These are phyloP conservation scores for Musa schizocarpa DNA, from an alignment of 176 grass and related monocot species.

Conservation along the genomic window DNA sequence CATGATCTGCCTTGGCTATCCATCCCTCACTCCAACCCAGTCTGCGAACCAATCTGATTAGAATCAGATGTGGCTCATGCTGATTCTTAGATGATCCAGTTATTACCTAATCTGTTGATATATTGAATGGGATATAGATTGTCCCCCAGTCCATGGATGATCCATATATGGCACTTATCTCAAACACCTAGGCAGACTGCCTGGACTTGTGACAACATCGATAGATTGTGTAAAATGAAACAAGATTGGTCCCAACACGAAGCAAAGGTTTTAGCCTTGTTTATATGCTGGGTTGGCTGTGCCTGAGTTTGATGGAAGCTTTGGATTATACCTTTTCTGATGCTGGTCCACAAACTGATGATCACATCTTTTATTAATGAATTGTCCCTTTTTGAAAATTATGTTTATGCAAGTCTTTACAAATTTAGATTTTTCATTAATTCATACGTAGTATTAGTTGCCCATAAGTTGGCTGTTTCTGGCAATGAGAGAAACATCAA, in stretches of 20 bases:
- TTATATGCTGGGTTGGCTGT: neutral
- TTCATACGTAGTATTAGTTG: conserved; percentile 11
- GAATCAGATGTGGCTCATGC: too few relatives aligned
- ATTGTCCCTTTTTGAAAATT: neutral
- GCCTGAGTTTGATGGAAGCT: neutral
- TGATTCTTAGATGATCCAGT: too few relatives aligned
- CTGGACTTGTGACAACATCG: neutral
- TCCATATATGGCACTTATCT: neutral
- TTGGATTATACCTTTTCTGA: neutral
- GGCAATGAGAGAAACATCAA: conserved; percentile 3
- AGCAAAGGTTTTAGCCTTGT: neutral
- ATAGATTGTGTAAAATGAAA: neutral
- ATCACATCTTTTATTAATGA: neutral
- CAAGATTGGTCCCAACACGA: neutral
- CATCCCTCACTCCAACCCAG: too few relatives aligned
- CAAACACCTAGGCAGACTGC: neutral
- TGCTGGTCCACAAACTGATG: neutral
- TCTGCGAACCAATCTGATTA: too few relatives aligned
- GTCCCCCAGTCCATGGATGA: too few relatives aligned
- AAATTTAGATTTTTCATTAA: neutral
- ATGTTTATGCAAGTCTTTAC: neutral
- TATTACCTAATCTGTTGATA: too few relatives aligned
- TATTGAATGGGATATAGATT: too few relatives aligned
- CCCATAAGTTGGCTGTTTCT: conserved; percentile 2
- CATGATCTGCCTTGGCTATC: too few relatives aligned